These are phyloP conservation scores for Calonectria hongkongensis DNA, from an alignment of 2,329 filamentous ascomycete species.

Conservation along the genomic window DNA sequence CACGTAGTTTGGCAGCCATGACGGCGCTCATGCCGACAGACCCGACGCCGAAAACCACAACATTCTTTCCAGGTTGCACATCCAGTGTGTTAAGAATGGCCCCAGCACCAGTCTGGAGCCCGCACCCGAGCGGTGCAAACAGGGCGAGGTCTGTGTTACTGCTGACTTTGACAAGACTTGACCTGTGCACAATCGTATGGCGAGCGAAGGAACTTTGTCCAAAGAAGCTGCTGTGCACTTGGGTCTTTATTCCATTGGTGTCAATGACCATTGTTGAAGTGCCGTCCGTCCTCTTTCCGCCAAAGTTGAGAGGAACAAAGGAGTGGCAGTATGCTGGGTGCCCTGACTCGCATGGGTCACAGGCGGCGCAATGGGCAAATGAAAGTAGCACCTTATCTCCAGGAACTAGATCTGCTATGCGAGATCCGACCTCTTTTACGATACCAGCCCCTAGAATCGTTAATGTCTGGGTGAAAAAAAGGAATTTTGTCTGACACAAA, in stretches of 20 bases:
- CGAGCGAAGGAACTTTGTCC: conserved; percentile 60
- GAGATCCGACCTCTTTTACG: conserved; percentile 28
- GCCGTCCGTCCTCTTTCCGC: conserved; percentile 20
- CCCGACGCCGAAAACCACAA: conserved; percentile 55
- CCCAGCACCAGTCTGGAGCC: conserved; percentile 60
- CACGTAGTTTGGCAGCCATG: conserved; percentile 36
- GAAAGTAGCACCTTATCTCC: conserved; percentile 37
- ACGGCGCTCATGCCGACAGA: conserved; percentile 36
- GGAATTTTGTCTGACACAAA: not conserved
- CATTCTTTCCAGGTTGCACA: conserved; percentile 50
- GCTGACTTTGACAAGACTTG: conserved; percentile 55
- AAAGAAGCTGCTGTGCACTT: conserved; percentile 55
- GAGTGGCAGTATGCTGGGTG: conserved; percentile 38
- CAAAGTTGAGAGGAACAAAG: conserved; percentile 35
- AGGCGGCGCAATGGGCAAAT: conserved; percentile 29
- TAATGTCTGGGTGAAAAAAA: not conserved
- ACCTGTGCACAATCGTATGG: conserved; percentile 55
- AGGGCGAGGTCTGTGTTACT: conserved; percentile 53
- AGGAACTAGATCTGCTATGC: conserved; percentile 24
- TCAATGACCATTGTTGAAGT: conserved; percentile 14
- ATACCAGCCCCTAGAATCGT: conserved; percentile 28
- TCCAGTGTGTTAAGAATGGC: conserved; percentile 57
- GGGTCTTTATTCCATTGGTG: conserved; percentile 8
- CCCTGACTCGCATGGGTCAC: conserved; percentile 32
- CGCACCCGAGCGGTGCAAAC: conserved; percentile 60